Evolutionary conservation across 73 alveolate genomes (phyloP).

Genomic region (Paramecium sonneborni): DNA sequence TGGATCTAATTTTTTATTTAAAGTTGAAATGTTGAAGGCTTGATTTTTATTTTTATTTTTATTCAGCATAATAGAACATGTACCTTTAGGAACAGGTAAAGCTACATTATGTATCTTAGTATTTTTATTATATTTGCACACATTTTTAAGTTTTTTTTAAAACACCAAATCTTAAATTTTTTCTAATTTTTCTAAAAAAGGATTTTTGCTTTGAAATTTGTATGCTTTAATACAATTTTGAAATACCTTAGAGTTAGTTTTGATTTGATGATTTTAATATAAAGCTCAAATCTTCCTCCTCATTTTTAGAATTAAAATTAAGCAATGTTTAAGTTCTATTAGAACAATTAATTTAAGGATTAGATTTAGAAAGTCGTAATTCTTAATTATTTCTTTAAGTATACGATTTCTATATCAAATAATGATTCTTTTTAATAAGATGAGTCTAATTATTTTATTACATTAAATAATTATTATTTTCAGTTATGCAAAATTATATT

Average conservation of each 20-base stretch:
- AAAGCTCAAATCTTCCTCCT: background rate
- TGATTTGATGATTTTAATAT: background rate
- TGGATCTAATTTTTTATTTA: constrained; percentile 19
- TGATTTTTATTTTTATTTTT: background rate
- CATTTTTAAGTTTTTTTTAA: constrained; percentile 9
- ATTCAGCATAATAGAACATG: constrained; percentile 53
- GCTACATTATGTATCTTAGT: constrained; percentile 40
- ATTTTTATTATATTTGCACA: background rate
- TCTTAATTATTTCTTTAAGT: background rate
- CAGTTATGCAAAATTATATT: no score
- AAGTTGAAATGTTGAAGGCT: background rate
- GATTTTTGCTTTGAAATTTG: background rate
- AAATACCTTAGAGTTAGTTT: background rate
- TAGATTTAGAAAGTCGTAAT: background rate
- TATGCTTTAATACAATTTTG: background rate
- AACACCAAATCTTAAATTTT: background rate
- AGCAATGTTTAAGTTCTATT: background rate
- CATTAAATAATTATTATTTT: no score
- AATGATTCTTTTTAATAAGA: background rate
- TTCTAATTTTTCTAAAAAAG: background rate
- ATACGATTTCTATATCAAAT: background rate
- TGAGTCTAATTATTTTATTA: background rate
- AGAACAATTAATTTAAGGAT: background rate
- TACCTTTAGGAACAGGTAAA: constrained; percentile 57
- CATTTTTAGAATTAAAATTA: no score